These are phyloP conservation scores for Talaromyces pinophilus DNA, from an alignment of 2,329 filamentous ascomycete genomes.

Conservation along the genomic window DNA sequence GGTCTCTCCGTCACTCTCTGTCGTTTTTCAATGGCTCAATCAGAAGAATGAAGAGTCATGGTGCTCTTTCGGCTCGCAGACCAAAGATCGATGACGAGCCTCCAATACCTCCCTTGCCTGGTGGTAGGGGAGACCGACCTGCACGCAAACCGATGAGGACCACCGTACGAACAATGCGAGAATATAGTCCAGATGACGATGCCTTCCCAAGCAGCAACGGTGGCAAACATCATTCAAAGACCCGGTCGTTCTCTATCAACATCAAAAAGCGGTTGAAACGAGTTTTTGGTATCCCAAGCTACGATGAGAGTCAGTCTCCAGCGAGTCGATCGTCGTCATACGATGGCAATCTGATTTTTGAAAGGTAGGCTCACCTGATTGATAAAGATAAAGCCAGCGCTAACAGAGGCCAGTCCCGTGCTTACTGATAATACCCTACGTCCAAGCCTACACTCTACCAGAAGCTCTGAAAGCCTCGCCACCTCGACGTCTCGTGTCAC, in stretches of 20 bases:
- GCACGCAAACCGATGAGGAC: slow-evolving; percentile 42
- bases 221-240: slow-evolving; percentile 29
- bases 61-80: slow-evolving; percentile 33
- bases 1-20: slow-evolving; percentile 43
- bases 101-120: slow-evolving; percentile 27
- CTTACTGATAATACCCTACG: slow-evolving; percentile 24
- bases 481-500: slow-evolving; percentile 49
- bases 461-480: slow-evolving; percentile 37
- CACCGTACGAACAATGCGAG: slow-evolving; percentile 36
- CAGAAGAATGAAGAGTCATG: slow-evolving; percentile 35
- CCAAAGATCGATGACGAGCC: slow-evolving; percentile 1
- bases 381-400: neutral
- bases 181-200: slow-evolving; percentile 25
- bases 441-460: slow-evolving; percentile 30
- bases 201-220: slow-evolving; percentile 20
- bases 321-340: slow-evolving; percentile 29
- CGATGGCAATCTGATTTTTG: slow-evolving; percentile 28
- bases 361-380: slow-evolving; percentile 16
- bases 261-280: slow-evolving; percentile 46
- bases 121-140: slow-evolving; percentile 28
- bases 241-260: slow-evolving; percentile 44
- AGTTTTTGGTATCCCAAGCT: slow-evolving; percentile 41
- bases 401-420: neutral
- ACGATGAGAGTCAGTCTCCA: slow-evolving; percentile 27
- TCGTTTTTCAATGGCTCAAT: slow-evolving; percentile 42